A percentile compares a stretch with the other conserved stretches of the same genome.
phyloP scores from a whole-genome alignment of 2,329 filamentous ascomycete genomes.

The Coniochaeta ligniaria region DNA sequence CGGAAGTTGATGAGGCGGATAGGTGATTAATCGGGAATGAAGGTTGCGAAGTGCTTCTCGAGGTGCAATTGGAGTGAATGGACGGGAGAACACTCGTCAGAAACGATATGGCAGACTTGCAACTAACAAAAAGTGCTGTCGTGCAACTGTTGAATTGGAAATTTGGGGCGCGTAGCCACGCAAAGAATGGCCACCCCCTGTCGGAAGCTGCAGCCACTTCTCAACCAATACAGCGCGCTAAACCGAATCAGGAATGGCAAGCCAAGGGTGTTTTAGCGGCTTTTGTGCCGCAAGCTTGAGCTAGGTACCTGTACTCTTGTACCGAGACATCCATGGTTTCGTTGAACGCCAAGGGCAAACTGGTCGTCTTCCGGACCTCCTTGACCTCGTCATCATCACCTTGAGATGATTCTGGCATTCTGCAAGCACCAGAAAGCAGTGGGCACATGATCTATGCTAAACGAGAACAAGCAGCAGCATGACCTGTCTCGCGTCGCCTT shows the following conservation, averaged over 20 bases:
- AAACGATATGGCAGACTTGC: neutral
- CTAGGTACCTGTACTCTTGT: neutral
- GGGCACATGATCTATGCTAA: no score
- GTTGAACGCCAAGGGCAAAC: no score
- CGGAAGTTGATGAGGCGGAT: neutral
- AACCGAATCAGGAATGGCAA: neutral
- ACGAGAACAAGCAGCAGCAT: neutral
- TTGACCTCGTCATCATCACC: neutral
- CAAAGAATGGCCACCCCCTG: neutral
- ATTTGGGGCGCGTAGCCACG: slow-evolving; percentile 2
- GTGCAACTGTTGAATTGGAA: slow-evolving; percentile 4
- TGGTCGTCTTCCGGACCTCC: no score
- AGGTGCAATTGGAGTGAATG: neutral
- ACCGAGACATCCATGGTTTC: neutral
- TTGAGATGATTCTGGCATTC: neutral
- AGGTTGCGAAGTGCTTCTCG: neutral
- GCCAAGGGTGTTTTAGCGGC: neutral
- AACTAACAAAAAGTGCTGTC: neutral
- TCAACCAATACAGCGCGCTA: slow-evolving; percentile 5
- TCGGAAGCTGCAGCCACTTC: slow-evolving; percentile 1
- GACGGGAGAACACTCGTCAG: neutral
- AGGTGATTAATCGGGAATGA: neutral
- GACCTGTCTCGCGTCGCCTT: neutral
- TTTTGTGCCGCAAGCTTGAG: neutral
- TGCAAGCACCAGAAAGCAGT: neutral